Conservation (phyloP, 306 rosid species). For the Sicyos edulis region DNA sequence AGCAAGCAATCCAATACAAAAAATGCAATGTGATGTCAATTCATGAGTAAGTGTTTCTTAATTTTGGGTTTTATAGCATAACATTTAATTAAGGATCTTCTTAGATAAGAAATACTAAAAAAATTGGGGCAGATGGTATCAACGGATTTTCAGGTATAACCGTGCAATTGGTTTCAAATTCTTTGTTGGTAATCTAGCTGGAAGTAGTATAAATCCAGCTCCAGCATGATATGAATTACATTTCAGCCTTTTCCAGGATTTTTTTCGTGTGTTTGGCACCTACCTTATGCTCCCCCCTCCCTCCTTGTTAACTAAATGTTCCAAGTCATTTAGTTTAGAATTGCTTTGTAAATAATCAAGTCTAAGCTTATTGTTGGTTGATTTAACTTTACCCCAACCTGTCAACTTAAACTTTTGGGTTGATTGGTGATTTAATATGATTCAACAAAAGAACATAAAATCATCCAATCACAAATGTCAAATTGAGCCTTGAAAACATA, state of each 20-base stretch:
- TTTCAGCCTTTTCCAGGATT: not conserved
- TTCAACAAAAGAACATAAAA: not conserved
- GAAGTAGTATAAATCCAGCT: not conserved
- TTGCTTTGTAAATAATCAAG: not conserved
- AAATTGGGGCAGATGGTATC: not conserved
- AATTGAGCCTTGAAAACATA: conserved; percentile 37
- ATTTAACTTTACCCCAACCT: too few relatives aligned
- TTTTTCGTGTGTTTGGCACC: not conserved
- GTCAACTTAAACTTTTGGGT: too few relatives aligned
- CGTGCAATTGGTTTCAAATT: not conserved
- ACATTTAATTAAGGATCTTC: not conserved
- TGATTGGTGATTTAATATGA: too few relatives aligned
- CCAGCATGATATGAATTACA: not conserved
- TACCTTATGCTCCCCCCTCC: not conserved
- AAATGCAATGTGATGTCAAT: not conserved
- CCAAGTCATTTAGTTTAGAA: not conserved
- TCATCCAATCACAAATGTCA: not conserved
- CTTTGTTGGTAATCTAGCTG: not conserved
- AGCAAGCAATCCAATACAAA: too few relatives aligned
- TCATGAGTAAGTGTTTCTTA: conserved; percentile 15
- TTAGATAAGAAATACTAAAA: not conserved
- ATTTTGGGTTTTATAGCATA: too few relatives aligned
- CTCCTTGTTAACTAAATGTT: not conserved
- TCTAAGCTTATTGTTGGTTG: not conserved
- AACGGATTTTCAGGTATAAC: not conserved